Conservation (phyloP, 2,329 filamentous ascomycete genomes). For the Paracoccidioides brasiliensis region DNA sequence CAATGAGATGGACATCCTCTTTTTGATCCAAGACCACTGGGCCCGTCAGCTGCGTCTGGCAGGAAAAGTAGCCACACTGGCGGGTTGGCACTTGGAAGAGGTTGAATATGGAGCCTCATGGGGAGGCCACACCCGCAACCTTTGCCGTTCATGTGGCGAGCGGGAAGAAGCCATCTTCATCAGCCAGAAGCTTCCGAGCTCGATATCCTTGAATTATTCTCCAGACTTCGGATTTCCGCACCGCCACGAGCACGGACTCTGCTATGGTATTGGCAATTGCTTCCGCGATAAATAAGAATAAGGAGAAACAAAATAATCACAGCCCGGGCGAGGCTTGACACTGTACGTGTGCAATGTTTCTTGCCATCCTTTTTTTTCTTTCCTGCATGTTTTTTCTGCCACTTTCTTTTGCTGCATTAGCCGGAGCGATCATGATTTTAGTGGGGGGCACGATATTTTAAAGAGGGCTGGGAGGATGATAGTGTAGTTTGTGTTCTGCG, state of each 20-base stretch:
- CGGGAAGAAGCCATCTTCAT: not conserved
- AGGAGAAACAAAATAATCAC: not conserved
- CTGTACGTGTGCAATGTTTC: not conserved
- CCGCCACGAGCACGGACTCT: not conserved
- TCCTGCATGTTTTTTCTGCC: not conserved
- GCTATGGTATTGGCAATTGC: not conserved
- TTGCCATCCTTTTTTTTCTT: too few species aligned
- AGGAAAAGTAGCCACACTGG: not conserved
- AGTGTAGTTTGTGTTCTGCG: too few species aligned
- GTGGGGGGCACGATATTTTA: too few species aligned
- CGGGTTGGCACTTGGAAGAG: not conserved
- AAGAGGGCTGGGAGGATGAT: too few species aligned
- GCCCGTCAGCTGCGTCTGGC: not conserved
- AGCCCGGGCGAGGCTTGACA: not conserved
- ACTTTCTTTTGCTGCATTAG: not conserved
- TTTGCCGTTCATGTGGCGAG: not conserved
- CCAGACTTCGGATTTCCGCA: not conserved
- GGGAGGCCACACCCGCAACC: conserved; percentile 2
- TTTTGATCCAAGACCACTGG: not conserved
- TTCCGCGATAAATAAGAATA: not conserved
- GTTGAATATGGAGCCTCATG: not conserved
- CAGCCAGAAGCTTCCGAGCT: not conserved
- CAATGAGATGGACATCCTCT: not conserved
- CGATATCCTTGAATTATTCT: not conserved
- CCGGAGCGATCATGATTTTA: too few species aligned